phyloP scores from a whole-genome alignment of 352 stramenopile genomes.

The Blastocystis sp. region DNA sequence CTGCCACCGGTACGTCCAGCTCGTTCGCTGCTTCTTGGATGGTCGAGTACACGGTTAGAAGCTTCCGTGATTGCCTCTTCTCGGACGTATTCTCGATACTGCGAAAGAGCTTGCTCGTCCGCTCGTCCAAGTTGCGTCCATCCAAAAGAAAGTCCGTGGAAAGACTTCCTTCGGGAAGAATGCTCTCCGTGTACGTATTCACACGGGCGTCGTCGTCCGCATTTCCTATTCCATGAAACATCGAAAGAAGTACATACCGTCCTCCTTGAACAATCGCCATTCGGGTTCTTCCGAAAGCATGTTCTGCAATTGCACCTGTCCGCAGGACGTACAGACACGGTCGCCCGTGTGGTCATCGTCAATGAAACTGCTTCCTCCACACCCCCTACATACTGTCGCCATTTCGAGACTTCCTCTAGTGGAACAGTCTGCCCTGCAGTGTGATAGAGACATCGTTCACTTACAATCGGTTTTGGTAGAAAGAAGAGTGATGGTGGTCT shows the following conservation, averaged over 20 bases:
- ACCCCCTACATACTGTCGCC: constrained; percentile 10
- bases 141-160: constrained; percentile 43
- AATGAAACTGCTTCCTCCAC: constrained; percentile 27
- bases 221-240: constrained; percentile 14
- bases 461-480: neutral
- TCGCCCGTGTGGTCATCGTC: constrained; percentile 24
- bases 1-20: neutral
- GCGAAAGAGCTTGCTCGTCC: neutral
- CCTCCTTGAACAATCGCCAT: constrained; percentile 28
- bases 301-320: constrained; percentile 1
- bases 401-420: neutral
- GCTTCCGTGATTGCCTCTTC: neutral
- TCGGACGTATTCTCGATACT: constrained; percentile 1
- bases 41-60: neutral
- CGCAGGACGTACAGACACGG: constrained; percentile 17
- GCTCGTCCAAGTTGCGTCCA: neutral
- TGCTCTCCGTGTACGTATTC: constrained; percentile 1
- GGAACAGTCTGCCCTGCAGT: neutral
- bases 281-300: constrained; percentile 48
- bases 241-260: neutral
- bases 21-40: constrained; percentile 34
- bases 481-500: neutral
- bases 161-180: neutral
- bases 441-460: neutral
- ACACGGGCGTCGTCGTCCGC: constrained; percentile 2